Conservation (phyloP, 805 yeast species). For the Sugiyamaella mastotermitis region DNA sequence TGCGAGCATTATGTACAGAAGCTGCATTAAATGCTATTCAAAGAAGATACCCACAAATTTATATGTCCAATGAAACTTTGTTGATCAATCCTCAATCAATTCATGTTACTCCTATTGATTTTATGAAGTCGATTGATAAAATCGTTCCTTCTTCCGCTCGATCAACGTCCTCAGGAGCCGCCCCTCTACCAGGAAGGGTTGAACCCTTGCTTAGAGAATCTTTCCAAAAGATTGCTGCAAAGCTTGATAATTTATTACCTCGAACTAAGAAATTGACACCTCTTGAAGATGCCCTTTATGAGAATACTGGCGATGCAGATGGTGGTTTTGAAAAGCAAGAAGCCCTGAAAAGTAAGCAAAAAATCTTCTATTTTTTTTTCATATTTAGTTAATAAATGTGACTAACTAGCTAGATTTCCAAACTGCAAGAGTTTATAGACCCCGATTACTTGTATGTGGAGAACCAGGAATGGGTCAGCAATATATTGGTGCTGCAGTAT, state of each 20-base stretch:
- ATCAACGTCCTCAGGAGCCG: constrained; percentile 63
- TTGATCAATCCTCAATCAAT: constrained; percentile 65
- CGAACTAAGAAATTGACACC: constrained; percentile 45
- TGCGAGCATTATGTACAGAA: constrained; percentile 90
- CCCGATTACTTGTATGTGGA: constrained; percentile 73
- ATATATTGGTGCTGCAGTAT: constrained; percentile 73
- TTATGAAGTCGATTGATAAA: constrained; percentile 76
- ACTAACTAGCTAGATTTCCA: constrained; percentile 24
- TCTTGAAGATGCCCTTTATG: constrained; percentile 64
- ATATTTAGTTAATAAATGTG: neutral
- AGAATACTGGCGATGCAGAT: constrained; percentile 51
- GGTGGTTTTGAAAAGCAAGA: constrained; percentile 69
- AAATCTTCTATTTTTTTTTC: neutral
- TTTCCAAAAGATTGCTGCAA: constrained; percentile 38
- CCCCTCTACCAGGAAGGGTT: constrained; percentile 73
- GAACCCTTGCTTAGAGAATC: constrained; percentile 55
- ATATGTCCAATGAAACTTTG: constrained; percentile 66
- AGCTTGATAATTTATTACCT: constrained; percentile 58
- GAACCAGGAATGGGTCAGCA: constrained; percentile 78
- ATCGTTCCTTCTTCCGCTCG: constrained; percentile 91
- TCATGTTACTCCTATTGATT: constrained; percentile 73
- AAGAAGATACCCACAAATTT: constrained; percentile 89
- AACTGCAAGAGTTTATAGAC: constrained; percentile 70
- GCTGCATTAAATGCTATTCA: constrained; percentile 91
- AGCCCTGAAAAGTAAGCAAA: constrained; percentile 34